Evolutionary conservation across 83 land plant species (phyloP), one percentile per base, ranked within the genome.

Genomic region (Larix sibirica): DNA sequence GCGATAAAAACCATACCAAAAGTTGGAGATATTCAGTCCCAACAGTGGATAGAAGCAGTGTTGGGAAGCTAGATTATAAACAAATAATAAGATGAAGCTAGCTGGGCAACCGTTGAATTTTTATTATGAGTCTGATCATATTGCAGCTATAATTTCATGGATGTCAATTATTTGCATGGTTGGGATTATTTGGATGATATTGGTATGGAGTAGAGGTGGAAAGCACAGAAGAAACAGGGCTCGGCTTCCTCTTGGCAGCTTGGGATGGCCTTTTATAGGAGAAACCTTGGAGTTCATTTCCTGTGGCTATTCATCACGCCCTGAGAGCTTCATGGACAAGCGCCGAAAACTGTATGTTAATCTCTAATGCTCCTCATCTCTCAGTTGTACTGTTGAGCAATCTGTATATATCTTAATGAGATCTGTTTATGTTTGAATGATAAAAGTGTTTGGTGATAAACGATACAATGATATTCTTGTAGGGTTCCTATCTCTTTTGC

Each of bases 311-410:
- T 84, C 91, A 6, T 82, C 89, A 83, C 87, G 85, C 42, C 94
- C 94, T 58, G 94, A 89, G 83, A 80, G 78, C 73, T 91, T 91
- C 90, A 89, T 91, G 94, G 90, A 91, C 62, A 87, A 83, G 21
- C 59, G 81, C 59, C 28, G 40, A 28, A 24, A 10, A 4, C 63
- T 59, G 81, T 79, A 79, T 47, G 78, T 75, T 50, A 16, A 23
- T 75, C 56, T 50, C 13, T 50, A 50, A 50, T 50, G 56, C 56
- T 50, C 56, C 56, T 10, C 13, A 2, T 10, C 56, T 50, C 56
- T 10, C 2, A 50, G 13, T 10, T 50, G 56, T 10, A 50, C 14
- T 0, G 13, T 3, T 47, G 54, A 47, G 54, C 54, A 47, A 47
- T 47, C 8, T 47, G 54, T 47, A 8, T 47, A 47, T 47, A 47